Conservation (phyloP, 352 stramenopile genomes). For the Peronospora farinosa region DNA sequence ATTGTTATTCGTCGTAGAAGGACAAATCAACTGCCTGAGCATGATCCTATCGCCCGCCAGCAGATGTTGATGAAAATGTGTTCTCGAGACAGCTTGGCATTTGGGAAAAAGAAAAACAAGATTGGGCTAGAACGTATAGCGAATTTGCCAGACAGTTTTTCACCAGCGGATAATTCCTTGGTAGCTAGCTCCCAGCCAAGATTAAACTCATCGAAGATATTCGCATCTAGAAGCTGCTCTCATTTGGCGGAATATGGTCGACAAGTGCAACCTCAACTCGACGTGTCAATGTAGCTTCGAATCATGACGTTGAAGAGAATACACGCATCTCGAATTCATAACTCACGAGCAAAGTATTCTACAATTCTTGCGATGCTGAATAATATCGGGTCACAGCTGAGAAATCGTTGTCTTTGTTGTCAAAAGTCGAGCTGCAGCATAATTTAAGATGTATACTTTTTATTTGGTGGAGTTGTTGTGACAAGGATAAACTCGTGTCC, state of each 20-base stretch:
- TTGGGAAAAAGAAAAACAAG: constrained; percentile 15
- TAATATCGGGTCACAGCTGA: background rate
- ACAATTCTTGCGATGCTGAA: constrained; percentile 11
- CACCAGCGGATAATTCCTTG: constrained; percentile 32
- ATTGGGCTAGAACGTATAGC: constrained; percentile 33
- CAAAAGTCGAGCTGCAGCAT: constrained; percentile 33
- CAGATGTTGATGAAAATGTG: constrained; percentile 46
- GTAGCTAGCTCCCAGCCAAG: constrained; percentile 36
- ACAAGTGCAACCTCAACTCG: constrained; percentile 6
- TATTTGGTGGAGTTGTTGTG: background rate
- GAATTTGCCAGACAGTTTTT: constrained; percentile 34
- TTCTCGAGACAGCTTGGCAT: constrained; percentile 24
- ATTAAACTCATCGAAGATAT: constrained; percentile 27
- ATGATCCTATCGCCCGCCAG: constrained; percentile 45
- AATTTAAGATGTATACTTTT: constrained; percentile 19
- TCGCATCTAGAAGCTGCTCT: constrained; percentile 25
- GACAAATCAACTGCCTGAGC: constrained; percentile 31
- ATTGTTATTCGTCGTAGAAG: constrained; percentile 2
- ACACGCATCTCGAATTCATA: constrained; percentile 25
- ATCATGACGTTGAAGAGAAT: constrained; percentile 25
- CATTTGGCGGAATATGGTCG: constrained; percentile 32
- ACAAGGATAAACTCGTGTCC: background rate
- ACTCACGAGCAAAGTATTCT: constrained; percentile 15
- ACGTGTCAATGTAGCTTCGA: constrained; percentile 24
- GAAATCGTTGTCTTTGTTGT: constrained; percentile 15